Percentiles rank a stretch among this genome's conserved stretches.
phyloP scores from a whole-genome alignment of 768 basidiomycete genomes.

The Coprinopsis sp. region DNA sequence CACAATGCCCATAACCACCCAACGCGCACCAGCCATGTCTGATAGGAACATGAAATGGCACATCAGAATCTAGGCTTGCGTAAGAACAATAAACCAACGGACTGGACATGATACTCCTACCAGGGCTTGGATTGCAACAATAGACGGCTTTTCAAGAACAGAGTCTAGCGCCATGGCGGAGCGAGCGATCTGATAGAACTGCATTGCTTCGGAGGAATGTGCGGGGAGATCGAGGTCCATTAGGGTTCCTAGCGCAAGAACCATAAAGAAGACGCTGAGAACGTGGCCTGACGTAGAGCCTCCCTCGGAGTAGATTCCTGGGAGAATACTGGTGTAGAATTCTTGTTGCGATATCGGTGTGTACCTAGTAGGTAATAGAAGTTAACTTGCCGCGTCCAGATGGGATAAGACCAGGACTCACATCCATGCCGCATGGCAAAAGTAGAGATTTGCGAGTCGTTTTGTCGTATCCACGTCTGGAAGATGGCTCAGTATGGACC shows the following conservation, averaged over 20 bases:
- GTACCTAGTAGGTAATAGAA: constrained; percentile 47
- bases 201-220: constrained; percentile 50
- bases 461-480: constrained; percentile 37
- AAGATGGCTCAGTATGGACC: constrained; percentile 40
- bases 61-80: constrained; percentile 48
- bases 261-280: constrained; percentile 56
- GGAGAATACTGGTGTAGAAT: constrained; percentile 47
- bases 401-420: constrained; percentile 28
- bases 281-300: constrained; percentile 46
- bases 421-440: constrained; percentile 70
- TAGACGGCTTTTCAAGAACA: constrained; percentile 59
- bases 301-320: constrained; percentile 46
- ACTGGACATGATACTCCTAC: constrained; percentile 33
- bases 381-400: not conserved
- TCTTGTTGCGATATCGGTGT: constrained; percentile 58
- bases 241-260: constrained; percentile 60
- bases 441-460: constrained; percentile 50
- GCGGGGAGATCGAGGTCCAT: constrained; percentile 54
- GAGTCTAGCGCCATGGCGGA: constrained; percentile 59
- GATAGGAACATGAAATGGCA: constrained; percentile 49
- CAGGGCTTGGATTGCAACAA: constrained; percentile 61
- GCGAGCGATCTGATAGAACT: constrained; percentile 57
- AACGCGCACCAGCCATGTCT: constrained; percentile 54
- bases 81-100: constrained; percentile 11
- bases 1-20: constrained; percentile 67